These are phyloP conservation scores for Leishmania amazonensis DNA, from an alignment of 208 protist genomes.

Conservation along the genomic window DNA sequence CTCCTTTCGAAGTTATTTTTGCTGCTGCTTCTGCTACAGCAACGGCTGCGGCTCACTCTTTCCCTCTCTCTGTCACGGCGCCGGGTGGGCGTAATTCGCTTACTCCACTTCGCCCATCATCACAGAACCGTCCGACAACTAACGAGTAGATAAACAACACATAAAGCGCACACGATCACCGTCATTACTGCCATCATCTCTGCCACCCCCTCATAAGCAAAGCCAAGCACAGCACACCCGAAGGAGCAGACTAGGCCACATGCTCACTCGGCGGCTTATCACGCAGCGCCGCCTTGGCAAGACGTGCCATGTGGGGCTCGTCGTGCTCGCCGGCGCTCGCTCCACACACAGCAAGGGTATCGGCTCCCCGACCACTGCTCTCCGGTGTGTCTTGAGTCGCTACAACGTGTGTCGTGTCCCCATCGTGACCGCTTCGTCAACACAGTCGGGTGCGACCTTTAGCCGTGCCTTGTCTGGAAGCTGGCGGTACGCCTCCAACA, in stretches of 20 bases:
- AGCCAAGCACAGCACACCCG: background rate
- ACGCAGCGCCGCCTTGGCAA: background rate
- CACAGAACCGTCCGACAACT: background rate
- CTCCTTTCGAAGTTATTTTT: background rate
- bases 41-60: background rate
- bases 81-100: background rate
- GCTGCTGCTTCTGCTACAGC: background rate
- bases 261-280: background rate
- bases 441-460: background rate
- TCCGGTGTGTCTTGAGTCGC: background rate
- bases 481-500: conserved; percentile 33
- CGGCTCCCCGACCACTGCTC: background rate
- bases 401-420: background rate
- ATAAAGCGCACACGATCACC: background rate
- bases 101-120: background rate
- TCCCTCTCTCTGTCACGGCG: background rate
- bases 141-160: background rate
- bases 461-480: background rate
- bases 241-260: background rate
- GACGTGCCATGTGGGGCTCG: background rate
- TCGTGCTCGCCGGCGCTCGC: background rate
- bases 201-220: background rate
- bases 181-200: background rate
- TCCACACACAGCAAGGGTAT: background rate
- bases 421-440: background rate